Conservation (phyloP, 768 basidiomycete species). For the Amanita pseudoporphyria region DNA sequence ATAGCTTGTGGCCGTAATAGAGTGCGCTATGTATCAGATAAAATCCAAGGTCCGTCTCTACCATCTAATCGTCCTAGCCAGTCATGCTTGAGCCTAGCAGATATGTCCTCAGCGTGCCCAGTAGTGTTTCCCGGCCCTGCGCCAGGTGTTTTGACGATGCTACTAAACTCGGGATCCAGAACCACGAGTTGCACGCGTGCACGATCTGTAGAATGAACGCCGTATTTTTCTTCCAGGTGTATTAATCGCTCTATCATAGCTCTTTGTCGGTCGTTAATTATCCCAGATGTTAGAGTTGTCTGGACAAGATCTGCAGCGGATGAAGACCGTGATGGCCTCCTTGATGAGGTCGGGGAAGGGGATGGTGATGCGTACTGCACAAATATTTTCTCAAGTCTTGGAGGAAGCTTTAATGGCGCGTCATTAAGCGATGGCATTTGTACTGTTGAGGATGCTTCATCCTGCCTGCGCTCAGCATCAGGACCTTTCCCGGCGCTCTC, state of each 20-base stretch:
- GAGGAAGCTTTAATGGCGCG: not conserved
- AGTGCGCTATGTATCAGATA: not conserved
- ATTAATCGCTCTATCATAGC: not conserved
- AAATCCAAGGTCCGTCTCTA: constrained; percentile 3
- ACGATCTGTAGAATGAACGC: not conserved
- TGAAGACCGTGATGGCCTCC: constrained; percentile 6
- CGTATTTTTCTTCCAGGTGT: not conserved
- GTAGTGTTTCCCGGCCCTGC: not conserved
- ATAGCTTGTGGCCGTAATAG: not conserved
- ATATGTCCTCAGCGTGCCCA: not conserved
- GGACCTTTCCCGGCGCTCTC: not conserved
- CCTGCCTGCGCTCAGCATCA: no score
- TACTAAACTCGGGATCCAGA: not conserved
- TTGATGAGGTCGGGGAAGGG: not conserved
- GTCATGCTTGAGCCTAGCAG: not conserved
- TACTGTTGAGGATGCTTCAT: not conserved
- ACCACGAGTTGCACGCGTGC: not conserved
- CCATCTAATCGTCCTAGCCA: constrained; percentile 4
- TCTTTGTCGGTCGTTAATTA: not conserved
- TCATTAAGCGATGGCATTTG: not conserved
- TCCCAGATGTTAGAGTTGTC: not conserved
- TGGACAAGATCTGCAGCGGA: not conserved
- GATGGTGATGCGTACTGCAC: constrained; percentile 1
- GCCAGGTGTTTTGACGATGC: not conserved
- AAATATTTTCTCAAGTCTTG: not conserved